Evolutionary conservation across 257 asterid genomes (phyloP), one percentile per base, ranked within the genome.

Genomic region (Solanum clarkiae): DNA sequence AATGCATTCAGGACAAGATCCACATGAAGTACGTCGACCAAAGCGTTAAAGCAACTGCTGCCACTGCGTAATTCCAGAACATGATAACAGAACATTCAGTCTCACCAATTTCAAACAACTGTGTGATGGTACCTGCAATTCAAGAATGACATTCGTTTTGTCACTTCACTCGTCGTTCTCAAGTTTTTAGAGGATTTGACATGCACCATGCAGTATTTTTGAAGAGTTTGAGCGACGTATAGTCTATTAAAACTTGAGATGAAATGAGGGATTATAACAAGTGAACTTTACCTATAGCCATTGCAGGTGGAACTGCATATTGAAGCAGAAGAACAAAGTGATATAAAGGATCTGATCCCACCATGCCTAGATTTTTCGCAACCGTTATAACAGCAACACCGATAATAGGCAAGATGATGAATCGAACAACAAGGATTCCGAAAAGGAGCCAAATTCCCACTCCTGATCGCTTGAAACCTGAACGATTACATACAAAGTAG

Each of bases 81-180:
- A 87, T 85, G 24, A 87, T 87, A 32, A 87, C 90, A 8, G 90
- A 87, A 65, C 90, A 87, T 85, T 87, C 88, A 53, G 82, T 85
- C 82, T 87, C 90, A 53, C 90, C 90, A 54, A 84, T 72, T 55
- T 86, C 90, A 22, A 87, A 87, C 74, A 88, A 84, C 29, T 86
- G 88, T 4, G 88, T 86, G 57, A 86, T 86, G 4, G 88, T 86
- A 56, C 88, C 88, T 86, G 86, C 84, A 82, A 26, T 65, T 65
- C 44, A 65, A 8, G 20, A 47, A n/a, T 8, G 8, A 5, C 56
- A 12, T 72, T 20, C 12, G n/a, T 47, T 45, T 1, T 1, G 77
- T 69, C 22, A 70, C 80, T 42, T 42, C 80, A 0, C 29, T 70
- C 80, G 36, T 42, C 4, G 0, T 42, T 71, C 55, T 42, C 65